A percentile compares a stretch with the other conserved stretches of the same genome.
phyloP scores from a whole-genome alignment of 306 rosid species.

The Vigna unguiculata region DNA sequence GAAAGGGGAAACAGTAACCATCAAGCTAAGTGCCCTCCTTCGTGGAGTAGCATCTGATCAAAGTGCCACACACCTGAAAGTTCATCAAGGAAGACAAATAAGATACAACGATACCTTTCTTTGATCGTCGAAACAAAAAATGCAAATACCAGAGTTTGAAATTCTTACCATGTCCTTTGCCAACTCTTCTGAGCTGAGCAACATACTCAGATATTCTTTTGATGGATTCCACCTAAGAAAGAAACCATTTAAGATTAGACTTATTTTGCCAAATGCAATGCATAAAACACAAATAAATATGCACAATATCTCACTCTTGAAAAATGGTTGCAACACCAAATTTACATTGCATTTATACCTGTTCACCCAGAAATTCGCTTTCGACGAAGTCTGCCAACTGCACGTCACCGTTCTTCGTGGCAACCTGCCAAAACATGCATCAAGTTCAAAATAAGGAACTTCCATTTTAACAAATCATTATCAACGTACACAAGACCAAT shows the following conservation, averaged over 20 bases:
- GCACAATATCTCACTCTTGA: neutral
- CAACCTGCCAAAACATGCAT: slow-evolving; percentile 58
- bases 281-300: neutral
- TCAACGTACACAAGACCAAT: slow-evolving; percentile 1
- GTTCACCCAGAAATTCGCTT: slow-evolving; percentile 75
- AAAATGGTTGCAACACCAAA: neutral
- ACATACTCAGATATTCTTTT: slow-evolving; percentile 90
- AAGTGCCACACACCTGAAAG: slow-evolving; percentile 96
- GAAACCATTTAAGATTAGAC: neutral
- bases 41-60: slow-evolving; percentile 77
- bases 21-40: slow-evolving; percentile 54
- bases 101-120: neutral
- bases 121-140: neutral
- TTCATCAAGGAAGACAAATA: slow-evolving; percentile 14
- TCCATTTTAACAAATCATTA: slow-evolving; percentile 5
- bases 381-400: slow-evolving; percentile 81
- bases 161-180: slow-evolving; percentile 88
- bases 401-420: slow-evolving; percentile 69
- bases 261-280: slow-evolving; percentile 16
- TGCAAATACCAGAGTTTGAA: neutral
- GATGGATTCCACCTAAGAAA: slow-evolving; percentile 78
- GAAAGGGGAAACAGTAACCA: neutral
- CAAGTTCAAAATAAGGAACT: slow-evolving; percentile 13
- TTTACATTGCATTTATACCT: slow-evolving; percentile 54
- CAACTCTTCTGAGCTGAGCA: slow-evolving; percentile 95